Evolutionary conservation across 805 yeast genomes (phyloP).

Genomic region (Scheffersomyces coipomensis): DNA sequence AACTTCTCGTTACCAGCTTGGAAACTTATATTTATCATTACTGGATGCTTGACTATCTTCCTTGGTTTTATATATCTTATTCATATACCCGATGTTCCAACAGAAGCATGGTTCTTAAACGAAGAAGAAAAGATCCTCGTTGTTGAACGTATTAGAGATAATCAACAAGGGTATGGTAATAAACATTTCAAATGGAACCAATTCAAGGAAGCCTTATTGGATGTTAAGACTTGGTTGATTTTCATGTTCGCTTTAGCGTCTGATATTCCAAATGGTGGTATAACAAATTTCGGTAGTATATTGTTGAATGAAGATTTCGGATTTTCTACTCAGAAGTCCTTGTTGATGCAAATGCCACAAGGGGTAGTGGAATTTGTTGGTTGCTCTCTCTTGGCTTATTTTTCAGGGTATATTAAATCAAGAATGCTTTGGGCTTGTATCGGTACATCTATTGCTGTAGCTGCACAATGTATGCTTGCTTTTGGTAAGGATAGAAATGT

Average conservation of each 20-base stretch:
- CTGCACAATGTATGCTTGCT: conserved; percentile 39
- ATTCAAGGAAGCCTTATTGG: conserved; percentile 32
- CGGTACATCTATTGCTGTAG: conserved; percentile 19
- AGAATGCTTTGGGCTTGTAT: conserved; percentile 25
- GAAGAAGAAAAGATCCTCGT: conserved; percentile 31
- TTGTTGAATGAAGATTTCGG: conserved; percentile 24
- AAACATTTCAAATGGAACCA: conserved; percentile 35
- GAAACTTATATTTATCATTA: conserved; percentile 58
- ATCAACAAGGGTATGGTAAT: conserved; percentile 46
- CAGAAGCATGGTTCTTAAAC: conserved; percentile 37
- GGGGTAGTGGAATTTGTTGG: conserved; percentile 49
- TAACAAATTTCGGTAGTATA: conserved; percentile 34
- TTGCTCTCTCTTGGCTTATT: conserved; percentile 26
- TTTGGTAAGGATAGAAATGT: conserved; percentile 28
- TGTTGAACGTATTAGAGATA: conserved; percentile 27
- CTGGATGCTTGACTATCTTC: conserved; percentile 57
- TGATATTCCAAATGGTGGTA: conserved; percentile 39
- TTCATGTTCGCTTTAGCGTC: conserved; percentile 21
- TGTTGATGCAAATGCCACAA: conserved; percentile 44
- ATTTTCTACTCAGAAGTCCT: conserved; percentile 27
- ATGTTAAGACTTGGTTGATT: conserved; percentile 35
- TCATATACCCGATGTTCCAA: conserved; percentile 41
- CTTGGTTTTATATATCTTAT: conserved; percentile 46
- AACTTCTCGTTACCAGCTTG: conserved; percentile 49
- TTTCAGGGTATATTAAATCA: conserved; percentile 22